A percentile compares a stretch with the other conserved stretches of the same genome.
Conservation (phyloP, 2,329 filamentous ascomycete genomes). For the Ophiostoma quercus region DNA sequence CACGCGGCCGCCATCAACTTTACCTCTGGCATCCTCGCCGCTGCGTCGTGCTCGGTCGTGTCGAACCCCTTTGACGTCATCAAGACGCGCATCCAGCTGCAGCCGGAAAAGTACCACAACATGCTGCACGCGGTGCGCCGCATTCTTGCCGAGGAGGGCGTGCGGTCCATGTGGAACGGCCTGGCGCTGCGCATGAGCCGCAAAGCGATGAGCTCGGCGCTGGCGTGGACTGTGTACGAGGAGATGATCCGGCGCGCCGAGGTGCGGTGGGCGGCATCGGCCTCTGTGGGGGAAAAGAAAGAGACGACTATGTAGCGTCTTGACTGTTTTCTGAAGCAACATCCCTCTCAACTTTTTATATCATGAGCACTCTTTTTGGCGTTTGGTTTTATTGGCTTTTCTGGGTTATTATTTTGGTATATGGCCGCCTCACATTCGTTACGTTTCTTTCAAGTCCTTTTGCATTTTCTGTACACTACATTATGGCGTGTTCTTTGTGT, state of each 20-base stretch:
- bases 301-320: neutral
- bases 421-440: neutral
- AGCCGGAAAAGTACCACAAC: constrained; percentile 76
- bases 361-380: neutral
- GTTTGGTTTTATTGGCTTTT: neutral
- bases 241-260: constrained; percentile 73
- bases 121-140: constrained; percentile 68
- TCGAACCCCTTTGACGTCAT: constrained; percentile 97
- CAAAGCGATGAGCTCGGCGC: constrained; percentile 88
- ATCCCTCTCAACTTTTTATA: neutral
- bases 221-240: constrained; percentile 97
- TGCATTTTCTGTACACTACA: neutral
- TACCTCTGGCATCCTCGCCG: constrained; percentile 71
- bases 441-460: neutral
- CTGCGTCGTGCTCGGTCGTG: constrained; percentile 74
- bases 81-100: constrained; percentile 90
- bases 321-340: neutral
- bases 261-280: constrained; percentile 31
- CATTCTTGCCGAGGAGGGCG: constrained; percentile 78
- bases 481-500: neutral
- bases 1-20: constrained; percentile 74
- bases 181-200: constrained; percentile 79
- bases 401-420: neutral
- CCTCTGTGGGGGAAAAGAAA: neutral
- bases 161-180: constrained; percentile 77